A percentile compares a stretch with the other conserved stretches of the same genome.
Evolutionary conservation across 805 yeast genomes (phyloP).

Genomic region (Danielia oregonensis): DNA sequence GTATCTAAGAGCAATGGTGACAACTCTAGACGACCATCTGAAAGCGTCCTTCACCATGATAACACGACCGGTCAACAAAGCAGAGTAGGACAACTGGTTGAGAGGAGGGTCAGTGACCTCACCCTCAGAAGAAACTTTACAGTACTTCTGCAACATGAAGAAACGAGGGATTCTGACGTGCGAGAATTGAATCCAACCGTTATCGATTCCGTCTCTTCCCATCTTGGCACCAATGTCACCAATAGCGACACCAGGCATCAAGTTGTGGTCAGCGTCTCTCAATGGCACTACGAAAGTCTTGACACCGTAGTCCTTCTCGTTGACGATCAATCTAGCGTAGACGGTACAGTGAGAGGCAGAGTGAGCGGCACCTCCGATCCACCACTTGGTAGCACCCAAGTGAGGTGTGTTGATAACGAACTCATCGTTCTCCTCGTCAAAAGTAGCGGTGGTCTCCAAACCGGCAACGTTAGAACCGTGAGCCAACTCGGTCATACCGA

Average conservation of each 20-base stretch:
- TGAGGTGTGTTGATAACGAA: constrained; percentile 84
- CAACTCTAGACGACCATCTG: constrained; percentile 72
- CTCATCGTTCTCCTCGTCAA: constrained; percentile 58
- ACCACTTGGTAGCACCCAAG: constrained; percentile 93
- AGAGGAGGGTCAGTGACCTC: constrained; percentile 75
- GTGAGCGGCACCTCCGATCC: constrained; percentile 98
- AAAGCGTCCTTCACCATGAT: constrained; percentile 85
- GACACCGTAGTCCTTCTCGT: constrained; percentile 87
- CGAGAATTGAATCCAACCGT: constrained; percentile 93
- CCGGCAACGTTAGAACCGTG: constrained; percentile 85
- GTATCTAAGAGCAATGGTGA: constrained; percentile 83
- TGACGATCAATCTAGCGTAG: constrained; percentile 77
- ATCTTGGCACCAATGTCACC: constrained; percentile 95
- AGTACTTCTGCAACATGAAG: constrained; percentile 77
- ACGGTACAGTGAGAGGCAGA: constrained; percentile 85
- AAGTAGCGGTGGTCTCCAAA: constrained; percentile 88
- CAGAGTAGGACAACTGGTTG: constrained; percentile 86
- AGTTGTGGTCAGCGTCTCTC: constrained; percentile 68
- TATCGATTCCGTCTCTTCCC: constrained; percentile 95
- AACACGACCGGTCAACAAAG: constrained; percentile 84
- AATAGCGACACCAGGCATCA: constrained; percentile 74
- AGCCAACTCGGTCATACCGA: constrained; percentile 63
- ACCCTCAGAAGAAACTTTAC: constrained; percentile 65
- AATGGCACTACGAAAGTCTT: constrained; percentile 89
- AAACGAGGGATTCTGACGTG: constrained; percentile 80